Evolutionary conservation across 768 basidiomycete genomes (phyloP).

Genomic region (Kwoniella dendrophila): DNA sequence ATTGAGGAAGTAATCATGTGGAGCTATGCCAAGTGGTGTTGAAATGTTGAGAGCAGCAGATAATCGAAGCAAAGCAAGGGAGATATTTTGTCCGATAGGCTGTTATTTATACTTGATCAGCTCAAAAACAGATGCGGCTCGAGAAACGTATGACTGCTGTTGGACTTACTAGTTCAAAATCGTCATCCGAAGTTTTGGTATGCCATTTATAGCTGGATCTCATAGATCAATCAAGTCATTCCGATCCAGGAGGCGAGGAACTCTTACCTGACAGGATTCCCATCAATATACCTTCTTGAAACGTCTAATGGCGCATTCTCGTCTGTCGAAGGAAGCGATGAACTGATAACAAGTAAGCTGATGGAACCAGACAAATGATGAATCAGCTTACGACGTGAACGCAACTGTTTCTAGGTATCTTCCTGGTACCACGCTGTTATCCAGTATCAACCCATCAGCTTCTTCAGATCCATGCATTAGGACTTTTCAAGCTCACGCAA

Average conservation of each 20-base stretch:
- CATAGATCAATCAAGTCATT: not conserved
- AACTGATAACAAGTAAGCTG: not conserved
- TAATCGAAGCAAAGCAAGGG: slow-evolving; percentile 25
- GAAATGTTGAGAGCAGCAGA: slow-evolving; percentile 62
- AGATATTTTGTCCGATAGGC: slow-evolving; percentile 37
- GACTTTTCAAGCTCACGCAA: slow-evolving; percentile 65
- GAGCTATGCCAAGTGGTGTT: slow-evolving; percentile 69
- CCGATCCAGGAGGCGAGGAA: not conserved
- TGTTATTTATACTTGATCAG: slow-evolving; percentile 17
- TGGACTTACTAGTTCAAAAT: slow-evolving; percentile 60
- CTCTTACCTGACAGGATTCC: slow-evolving; percentile 27
- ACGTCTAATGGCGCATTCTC: slow-evolving; percentile 58
- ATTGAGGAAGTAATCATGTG: slow-evolving; percentile 67
- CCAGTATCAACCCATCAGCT: not conserved
- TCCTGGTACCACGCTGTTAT: slow-evolving; percentile 56
- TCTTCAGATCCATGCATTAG: not conserved
- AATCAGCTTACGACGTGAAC: slow-evolving; percentile 55
- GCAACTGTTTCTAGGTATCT: slow-evolving; percentile 92
- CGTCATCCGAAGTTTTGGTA: slow-evolving; percentile 55
- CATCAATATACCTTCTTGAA: slow-evolving; percentile 57
- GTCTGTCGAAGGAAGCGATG: slow-evolving; percentile 13
- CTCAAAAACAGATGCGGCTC: not conserved
- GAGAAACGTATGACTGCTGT: slow-evolving; percentile 61
- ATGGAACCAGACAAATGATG: not conserved
- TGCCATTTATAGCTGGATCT: slow-evolving; percentile 64